Base-by-base conservation (phyloP, 257 asterid genomes). In the Euphrasia confusa region DNA sequence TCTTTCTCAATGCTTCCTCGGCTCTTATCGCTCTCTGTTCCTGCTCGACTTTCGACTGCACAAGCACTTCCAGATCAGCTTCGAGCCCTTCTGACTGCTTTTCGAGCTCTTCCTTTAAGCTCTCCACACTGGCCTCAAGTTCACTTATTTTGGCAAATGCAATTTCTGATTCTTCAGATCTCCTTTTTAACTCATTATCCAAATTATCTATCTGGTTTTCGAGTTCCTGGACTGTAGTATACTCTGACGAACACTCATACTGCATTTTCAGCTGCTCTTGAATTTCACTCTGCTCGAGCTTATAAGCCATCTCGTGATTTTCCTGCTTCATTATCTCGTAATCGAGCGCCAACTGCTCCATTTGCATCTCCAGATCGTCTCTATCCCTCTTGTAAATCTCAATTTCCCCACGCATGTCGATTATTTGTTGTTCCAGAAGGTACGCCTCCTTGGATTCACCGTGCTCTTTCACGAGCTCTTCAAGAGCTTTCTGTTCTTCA, bases 311-410 rank as follows among this genome's bases (percentile, higher is more conserved):
- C 42, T 87, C 94, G 40, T 90, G 96, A 54, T 85, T 87, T 78
- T 89, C 97, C 77, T 93, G 99, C 81, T 87, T 90, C 86, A 82
- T 72, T 60, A 90, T 89, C 82, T 93, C 97, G 3, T 93, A 90
- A 64, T 93, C 97, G 32, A 93, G 95, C 10, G 99, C 97, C 33
- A 93, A 88, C 79, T 93, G 97, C 80, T 93, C 99, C 95, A 87
- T 85, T 71, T 87, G 99, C 84, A 80, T 83, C 79, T 89, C 96
- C 9, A 87, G 56, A 55, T 93, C 96, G 27, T 93, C 96, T 74
- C 71, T 84, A 40, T 87, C 97, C 65, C 92, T 74, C 77, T 72
- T 79, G 69, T 73, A 85, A 68, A 77, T 87, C 72, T 83, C 99
- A 9, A 89, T 75, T 61, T 93, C 96, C 4, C 76, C 68, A 28